phyloP scores from a whole-genome alignment of 768 basidiomycete species.

The Xanthoconium stramineum region DNA sequence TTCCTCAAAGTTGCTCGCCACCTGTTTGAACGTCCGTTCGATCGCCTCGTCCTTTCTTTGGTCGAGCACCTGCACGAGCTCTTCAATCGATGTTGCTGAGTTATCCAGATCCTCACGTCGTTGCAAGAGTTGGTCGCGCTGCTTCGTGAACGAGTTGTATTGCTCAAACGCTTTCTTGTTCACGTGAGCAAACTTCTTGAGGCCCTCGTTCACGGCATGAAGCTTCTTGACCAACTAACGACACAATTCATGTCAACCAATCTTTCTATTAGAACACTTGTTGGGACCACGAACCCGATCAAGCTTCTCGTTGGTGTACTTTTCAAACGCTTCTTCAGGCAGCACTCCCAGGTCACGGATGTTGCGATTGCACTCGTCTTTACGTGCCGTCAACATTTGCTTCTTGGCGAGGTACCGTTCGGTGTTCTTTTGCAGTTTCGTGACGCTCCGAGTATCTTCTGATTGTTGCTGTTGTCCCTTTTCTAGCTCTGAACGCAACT shows the following conservation, averaged over 20 bases:
- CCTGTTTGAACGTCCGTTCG: slow-evolving; percentile 97
- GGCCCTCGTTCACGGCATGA: slow-evolving; percentile 85
- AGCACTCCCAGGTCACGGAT: slow-evolving; percentile 95
- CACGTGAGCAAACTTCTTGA: slow-evolving; percentile 97
- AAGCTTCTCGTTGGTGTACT: slow-evolving; percentile 85
- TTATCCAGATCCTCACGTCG: slow-evolving; percentile 90
- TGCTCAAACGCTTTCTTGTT: slow-evolving; percentile 99
- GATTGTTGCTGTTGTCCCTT: slow-evolving; percentile 75
- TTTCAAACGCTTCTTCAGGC: slow-evolving; percentile 96
- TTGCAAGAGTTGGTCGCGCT: slow-evolving; percentile 84
- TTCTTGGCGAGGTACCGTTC: slow-evolving; percentile 93
- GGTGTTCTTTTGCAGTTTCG: slow-evolving; percentile 91
- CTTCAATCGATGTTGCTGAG: slow-evolving; percentile 85
- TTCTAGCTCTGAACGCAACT: slow-evolving; percentile 64
- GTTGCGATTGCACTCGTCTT: slow-evolving; percentile 93
- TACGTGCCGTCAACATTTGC: slow-evolving; percentile 77
- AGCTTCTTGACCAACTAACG: slow-evolving; percentile 85
- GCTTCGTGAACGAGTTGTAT: slow-evolving; percentile 96
- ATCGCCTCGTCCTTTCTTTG: slow-evolving; percentile 98
- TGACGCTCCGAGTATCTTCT: slow-evolving; percentile 83
- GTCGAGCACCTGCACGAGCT: slow-evolving; percentile 90
- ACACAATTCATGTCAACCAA: slow-evolving; percentile 4
- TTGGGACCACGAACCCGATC: slow-evolving; percentile 62
- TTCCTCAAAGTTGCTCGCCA: slow-evolving; percentile 94
- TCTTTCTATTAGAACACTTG: neutral